Evolutionary conservation across 768 basidiomycete genomes (phyloP).

Genomic region (Arthromyces matolae): DNA sequence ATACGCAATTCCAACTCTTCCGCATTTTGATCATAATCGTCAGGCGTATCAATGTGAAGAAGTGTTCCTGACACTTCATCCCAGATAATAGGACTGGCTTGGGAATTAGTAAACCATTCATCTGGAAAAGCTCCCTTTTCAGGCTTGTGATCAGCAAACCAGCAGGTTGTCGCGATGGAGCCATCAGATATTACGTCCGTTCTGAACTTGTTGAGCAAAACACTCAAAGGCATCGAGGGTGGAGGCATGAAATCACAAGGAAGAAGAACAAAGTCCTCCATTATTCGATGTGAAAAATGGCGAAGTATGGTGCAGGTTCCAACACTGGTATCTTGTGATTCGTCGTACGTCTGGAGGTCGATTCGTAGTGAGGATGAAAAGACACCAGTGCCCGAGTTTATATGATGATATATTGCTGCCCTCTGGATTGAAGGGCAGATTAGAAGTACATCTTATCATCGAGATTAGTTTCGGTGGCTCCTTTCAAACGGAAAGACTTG

Average conservation of each 20-base stretch:
- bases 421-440: constrained; percentile 81
- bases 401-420: constrained; percentile 74
- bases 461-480: constrained; percentile 11
- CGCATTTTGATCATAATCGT: constrained; percentile 61
- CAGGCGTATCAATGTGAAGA: constrained; percentile 67
- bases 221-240: constrained; percentile 60
- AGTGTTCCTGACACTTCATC: constrained; percentile 63
- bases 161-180: constrained; percentile 63
- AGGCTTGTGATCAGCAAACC: constrained; percentile 47
- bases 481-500: constrained; percentile 20
- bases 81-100: constrained; percentile 58
- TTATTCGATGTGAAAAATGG: constrained; percentile 72
- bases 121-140: constrained; percentile 58
- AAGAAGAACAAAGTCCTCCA: constrained; percentile 82
- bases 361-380: constrained; percentile 66
- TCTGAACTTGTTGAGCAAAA: constrained; percentile 79
- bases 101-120: constrained; percentile 57
- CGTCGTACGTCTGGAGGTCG: constrained; percentile 78
- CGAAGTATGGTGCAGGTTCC: constrained; percentile 77
- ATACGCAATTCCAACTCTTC: constrained; percentile 76
- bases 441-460: constrained; percentile 69
- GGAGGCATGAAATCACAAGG: constrained; percentile 91
- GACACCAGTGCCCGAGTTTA: constrained; percentile 62
- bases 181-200: constrained; percentile 62
- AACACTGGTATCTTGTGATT: constrained; percentile 57